These are phyloP conservation scores for Avena atlantica DNA, from an alignment of 176 grass and related monocot genomes.

Conservation along the genomic window DNA sequence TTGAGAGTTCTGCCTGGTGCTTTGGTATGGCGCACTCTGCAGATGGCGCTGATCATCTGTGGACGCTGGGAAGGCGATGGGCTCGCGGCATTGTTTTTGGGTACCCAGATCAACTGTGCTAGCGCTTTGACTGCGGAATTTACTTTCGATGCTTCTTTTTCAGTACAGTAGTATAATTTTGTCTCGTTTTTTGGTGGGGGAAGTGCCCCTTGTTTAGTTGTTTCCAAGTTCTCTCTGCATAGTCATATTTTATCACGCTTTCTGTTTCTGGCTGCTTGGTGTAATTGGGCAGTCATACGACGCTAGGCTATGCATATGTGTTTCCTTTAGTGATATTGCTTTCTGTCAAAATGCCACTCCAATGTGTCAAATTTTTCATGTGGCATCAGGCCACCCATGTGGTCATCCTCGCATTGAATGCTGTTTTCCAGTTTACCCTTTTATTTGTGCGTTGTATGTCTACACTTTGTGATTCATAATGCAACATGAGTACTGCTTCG, in stretches of 20 bases:
- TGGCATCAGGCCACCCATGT: neutral
- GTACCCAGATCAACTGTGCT: neutral
- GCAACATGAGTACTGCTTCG: neutral
- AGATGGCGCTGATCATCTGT: neutral
- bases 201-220: neutral
- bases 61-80: neutral
- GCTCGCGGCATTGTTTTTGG: slow-evolving; percentile 33
- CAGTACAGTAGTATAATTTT: too few relatives aligned
- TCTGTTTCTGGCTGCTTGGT: neutral
- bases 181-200: too few relatives aligned
- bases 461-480: neutral
- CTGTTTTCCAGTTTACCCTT: neutral
- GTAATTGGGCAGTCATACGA: neutral
- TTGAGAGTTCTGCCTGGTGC: neutral
- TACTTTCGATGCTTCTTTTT: neutral
- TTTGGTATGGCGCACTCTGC: neutral
- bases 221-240: neutral
- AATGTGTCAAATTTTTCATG: neutral
- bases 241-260: neutral
- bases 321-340: neutral
- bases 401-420: neutral
- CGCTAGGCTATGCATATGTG: neutral
- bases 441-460: too few relatives aligned
- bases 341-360: neutral
- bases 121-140: neutral